phyloP scores from a whole-genome alignment of 2,329 filamentous ascomycete species.

The Colletotrichum sublineola region DNA sequence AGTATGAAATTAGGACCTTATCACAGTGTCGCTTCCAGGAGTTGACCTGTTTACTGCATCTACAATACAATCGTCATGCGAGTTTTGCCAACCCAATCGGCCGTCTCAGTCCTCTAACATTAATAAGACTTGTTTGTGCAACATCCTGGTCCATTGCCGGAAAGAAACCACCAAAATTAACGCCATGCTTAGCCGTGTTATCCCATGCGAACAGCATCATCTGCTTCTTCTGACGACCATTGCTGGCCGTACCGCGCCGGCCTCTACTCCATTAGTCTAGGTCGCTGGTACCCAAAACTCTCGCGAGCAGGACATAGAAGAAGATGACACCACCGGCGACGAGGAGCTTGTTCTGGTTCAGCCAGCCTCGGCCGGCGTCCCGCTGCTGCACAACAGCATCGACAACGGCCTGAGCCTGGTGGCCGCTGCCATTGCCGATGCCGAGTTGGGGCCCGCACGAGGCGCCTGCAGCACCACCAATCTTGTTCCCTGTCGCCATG shows the following conservation, averaged over 20 bases:
- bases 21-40: conserved; percentile 8
- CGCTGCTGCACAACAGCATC: conserved; percentile 81
- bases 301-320: conserved; percentile 84
- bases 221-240: background rate
- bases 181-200: conserved; percentile 41
- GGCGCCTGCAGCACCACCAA: conserved; percentile 58
- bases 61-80: conserved; percentile 35
- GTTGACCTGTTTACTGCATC: conserved; percentile 13
- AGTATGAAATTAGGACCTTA: background rate
- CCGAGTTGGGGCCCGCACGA: conserved; percentile 69
- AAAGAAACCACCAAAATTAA: conserved; percentile 22
- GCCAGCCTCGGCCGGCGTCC: conserved; percentile 86
- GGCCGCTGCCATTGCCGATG: conserved; percentile 71
- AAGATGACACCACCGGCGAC: conserved; percentile 79
- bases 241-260: background rate
- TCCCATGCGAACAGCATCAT: conserved; percentile 33
- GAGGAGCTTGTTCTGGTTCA: conserved; percentile 83
- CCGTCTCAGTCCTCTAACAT: conserved; percentile 34
- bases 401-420: conserved; percentile 78
- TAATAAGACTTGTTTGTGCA: conserved; percentile 31
- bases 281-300: conserved; percentile 72
- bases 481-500: conserved; percentile 77
- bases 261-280: background rate
- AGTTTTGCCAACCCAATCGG: conserved; percentile 28
- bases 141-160: conserved; percentile 27